Percentiles rank a stretch among this genome's conserved stretches.
phyloP scores from a whole-genome alignment of 106 monocot genomes.

The Agapanthus africanus region DNA sequence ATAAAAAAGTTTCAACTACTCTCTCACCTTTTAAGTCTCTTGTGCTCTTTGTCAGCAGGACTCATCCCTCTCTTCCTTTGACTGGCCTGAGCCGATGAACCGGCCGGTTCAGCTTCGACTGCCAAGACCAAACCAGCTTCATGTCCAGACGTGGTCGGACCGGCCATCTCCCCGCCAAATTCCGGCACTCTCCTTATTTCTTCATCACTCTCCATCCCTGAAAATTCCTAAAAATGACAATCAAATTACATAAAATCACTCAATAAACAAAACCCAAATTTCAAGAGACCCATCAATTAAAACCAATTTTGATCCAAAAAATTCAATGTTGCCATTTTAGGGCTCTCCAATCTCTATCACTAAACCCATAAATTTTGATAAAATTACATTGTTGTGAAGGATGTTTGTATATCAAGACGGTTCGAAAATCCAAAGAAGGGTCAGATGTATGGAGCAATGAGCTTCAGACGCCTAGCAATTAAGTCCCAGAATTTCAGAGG shows the following conservation, averaged over 20 bases:
- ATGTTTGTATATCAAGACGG: too few relatives aligned
- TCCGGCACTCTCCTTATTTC: conserved; percentile 77
- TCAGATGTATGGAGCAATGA: too few relatives aligned
- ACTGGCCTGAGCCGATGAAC: conserved; percentile 22
- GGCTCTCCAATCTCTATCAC: too few relatives aligned
- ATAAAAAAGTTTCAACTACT: too few relatives aligned
- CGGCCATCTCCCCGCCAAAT: conserved; percentile 30
- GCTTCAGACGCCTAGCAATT: too few relatives aligned
- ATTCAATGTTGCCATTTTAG: too few relatives aligned
- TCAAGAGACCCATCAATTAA: not conserved
- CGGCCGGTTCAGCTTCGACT: conserved; percentile 16
- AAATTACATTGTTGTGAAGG: too few relatives aligned
- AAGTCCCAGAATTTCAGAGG: too few relatives aligned
- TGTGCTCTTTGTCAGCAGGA: conserved; percentile 85
- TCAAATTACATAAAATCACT: too few relatives aligned
- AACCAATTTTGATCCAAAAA: not conserved
- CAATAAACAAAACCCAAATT: not conserved
- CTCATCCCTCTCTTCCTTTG: conserved; percentile 63
- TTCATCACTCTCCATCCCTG: conserved; percentile 75
- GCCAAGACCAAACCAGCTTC: conserved; percentile 18
- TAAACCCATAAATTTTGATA: too few relatives aligned
- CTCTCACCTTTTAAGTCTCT: conserved; percentile 85
- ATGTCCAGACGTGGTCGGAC: conserved; percentile 37
- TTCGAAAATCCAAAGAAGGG: too few relatives aligned
- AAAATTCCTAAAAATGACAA: too few relatives aligned